Evolutionary conservation across 495 filamentous ascomycete genomes (phyloP).

Genomic region (Letharia lupina): DNA sequence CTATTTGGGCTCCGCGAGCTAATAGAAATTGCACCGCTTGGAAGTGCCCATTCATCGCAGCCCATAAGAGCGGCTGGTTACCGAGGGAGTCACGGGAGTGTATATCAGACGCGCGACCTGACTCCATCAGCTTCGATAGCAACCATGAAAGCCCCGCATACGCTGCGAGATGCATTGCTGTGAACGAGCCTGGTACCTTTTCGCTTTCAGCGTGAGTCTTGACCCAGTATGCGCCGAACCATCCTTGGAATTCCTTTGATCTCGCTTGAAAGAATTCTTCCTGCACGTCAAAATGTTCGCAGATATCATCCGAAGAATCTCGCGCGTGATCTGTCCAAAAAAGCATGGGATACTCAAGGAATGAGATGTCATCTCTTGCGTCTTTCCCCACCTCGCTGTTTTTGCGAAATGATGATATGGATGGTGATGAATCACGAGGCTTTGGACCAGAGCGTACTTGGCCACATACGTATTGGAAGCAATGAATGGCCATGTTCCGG

Average conservation of each 20-base stretch:
- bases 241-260: not conserved
- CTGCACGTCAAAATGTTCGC: not conserved
- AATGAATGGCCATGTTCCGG: not conserved
- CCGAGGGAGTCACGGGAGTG: not conserved
- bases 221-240: not conserved
- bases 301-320: not conserved
- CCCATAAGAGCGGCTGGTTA: not conserved
- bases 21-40: not conserved
- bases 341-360: not conserved
- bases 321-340: not conserved
- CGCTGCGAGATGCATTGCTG: not conserved
- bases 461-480: not conserved
- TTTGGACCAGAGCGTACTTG: not conserved
- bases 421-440: too few species aligned
- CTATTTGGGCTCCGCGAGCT: not conserved
- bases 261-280: not conserved
- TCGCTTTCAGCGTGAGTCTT: not conserved
- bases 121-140: not conserved
- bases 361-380: not conserved
- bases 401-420: not conserved
- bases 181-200: not conserved
- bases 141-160: not conserved
- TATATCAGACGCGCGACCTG: not conserved
- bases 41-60: not conserved
- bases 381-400: not conserved